phyloP scores from a whole-genome alignment of 176 grass and related monocot genomes.

The Carex cristatella region DNA sequence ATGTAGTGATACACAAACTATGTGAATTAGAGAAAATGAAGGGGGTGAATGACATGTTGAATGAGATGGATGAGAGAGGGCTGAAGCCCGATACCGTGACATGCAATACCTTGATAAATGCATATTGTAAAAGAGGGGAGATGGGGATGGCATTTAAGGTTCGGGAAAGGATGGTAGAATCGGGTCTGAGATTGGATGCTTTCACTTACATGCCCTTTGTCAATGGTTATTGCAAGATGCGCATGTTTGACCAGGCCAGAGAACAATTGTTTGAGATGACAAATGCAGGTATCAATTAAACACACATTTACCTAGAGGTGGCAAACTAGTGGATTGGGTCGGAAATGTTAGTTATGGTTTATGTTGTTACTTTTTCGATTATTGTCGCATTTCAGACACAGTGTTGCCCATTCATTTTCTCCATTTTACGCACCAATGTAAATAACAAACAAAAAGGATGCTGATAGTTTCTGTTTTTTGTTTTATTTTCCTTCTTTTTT shows the following conservation, averaged over 20 bases:
- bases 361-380: neutral
- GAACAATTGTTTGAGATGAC: conserved; percentile 75
- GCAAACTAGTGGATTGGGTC: neutral
- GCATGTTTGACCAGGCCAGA: conserved; percentile 62
- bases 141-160: conserved; percentile 65
- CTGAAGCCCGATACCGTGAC: conserved; percentile 72
- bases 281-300: conserved; percentile 47
- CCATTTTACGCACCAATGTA: neutral
- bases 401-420: neutral
- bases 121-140: conserved; percentile 77
- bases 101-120: conserved; percentile 85
- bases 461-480: conserved; percentile 6
- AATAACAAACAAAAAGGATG: neutral
- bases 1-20: conserved; percentile 68
- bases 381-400: neutral
- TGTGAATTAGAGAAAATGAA: conserved; percentile 77
- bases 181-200: conserved; percentile 63
- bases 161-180: conserved; percentile 73
- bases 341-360: neutral
- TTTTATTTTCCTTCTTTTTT: conserved; percentile 6
- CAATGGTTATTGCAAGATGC: conserved; percentile 77
- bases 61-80: conserved; percentile 74
- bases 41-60: conserved; percentile 53
- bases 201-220: conserved; percentile 90
- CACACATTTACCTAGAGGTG: neutral